Evolutionary conservation across 1,284 basidiomycete genomes (phyloP), one percentile per base, ranked within the genome.

Genomic region (Singerocomus rubriflavus): DNA sequence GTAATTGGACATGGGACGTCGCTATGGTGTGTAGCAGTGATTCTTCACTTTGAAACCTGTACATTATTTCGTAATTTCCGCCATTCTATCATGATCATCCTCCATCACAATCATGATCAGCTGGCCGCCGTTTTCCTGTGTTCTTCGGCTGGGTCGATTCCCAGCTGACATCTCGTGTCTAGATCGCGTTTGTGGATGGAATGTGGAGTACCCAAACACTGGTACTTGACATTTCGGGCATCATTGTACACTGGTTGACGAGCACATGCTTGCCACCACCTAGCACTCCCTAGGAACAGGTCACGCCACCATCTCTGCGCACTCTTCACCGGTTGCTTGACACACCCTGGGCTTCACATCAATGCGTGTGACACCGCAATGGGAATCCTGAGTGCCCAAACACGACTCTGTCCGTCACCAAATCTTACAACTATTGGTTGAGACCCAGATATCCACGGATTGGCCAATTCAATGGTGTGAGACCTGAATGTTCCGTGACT

Each of bases 51-150:
- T 26, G 8, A 31, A 32, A 8, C 3, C 6, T 63, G 47, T 60
- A 64, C 54, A 39, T 64, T 60, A 60, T 60, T 63, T 21, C 21
- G 26, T n/a, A 65, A 65, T 61, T 65, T 62, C 44, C 35, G 25
- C 31, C 41, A 27, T 25, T 14, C 5, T 25, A 25, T n/a, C 25
- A 27, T 26, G 21, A 21, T 21, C 21, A 21, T 21, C n/a, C 13
- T 13, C 10, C 3, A 25, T 3, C n/a, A 3, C 16, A 21, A 21
- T 4, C 25, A 34, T 13, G 14, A 11, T 33, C 16, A 8, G 21
- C 25, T 17, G 14, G 21, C 21, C 4, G 21, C 21, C 21, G 21
- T 21, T 10, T 31, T 52, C 32, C 30, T 53, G 36, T 32, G 44
- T 3, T 12, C 21, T 17, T 25, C 12, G 33, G 34, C 36, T 31